Percentiles rank a stretch among this genome's conserved stretches.
Conservation (phyloP, 441 rosid species). For the Capsella rubella region DNA sequence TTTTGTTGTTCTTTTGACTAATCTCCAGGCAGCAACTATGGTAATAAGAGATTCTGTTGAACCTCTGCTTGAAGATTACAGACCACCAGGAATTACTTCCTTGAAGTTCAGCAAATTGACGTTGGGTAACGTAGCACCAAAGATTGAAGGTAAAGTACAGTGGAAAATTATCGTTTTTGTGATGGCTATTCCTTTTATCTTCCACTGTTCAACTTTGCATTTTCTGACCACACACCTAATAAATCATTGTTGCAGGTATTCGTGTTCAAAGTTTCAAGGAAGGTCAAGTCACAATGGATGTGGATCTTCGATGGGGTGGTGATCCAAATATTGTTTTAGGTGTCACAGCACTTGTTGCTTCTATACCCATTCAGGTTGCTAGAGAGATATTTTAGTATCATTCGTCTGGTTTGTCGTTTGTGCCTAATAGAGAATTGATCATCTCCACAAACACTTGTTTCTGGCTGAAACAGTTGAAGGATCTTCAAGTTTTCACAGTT, state of each 20-base stretch:
- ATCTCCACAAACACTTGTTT: slow-evolving; percentile 29
- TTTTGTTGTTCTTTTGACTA: slow-evolving; percentile 29
- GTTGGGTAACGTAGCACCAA: slow-evolving; percentile 92
- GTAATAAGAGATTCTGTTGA: slow-evolving; percentile 94
- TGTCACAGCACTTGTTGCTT: slow-evolving; percentile 92
- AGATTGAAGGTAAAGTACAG: slow-evolving; percentile 70
- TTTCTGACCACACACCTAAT: slow-evolving; percentile 13
- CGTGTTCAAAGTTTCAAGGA: slow-evolving; percentile 93
- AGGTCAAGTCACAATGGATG: slow-evolving; percentile 96
- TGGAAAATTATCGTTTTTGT: slow-evolving; percentile 9
- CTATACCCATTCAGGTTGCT: slow-evolving; percentile 94
- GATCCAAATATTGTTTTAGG: slow-evolving; percentile 93
- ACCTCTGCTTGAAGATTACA: slow-evolving; percentile 89
- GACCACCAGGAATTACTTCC: slow-evolving; percentile 93
- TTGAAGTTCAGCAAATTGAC: slow-evolving; percentile 82
- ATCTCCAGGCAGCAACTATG: slow-evolving; percentile 81
- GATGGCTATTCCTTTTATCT: slow-evolving; percentile 2
- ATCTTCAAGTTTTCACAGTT: slow-evolving; percentile 95
- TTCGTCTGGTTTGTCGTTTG: background rate
- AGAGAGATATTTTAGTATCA: slow-evolving; percentile 25
- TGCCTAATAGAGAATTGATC: slow-evolving; percentile 10
- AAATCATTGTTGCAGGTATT: slow-evolving; percentile 66
- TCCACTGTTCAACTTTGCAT: slow-evolving; percentile 8
- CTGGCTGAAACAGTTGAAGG: slow-evolving; percentile 76
- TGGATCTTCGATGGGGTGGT: slow-evolving; percentile 98